Evolutionary conservation across 2,329 filamentous ascomycete genomes (phyloP), one percentile per base, ranked within the genome.

Genomic region (Talaromyces piceae): DNA sequence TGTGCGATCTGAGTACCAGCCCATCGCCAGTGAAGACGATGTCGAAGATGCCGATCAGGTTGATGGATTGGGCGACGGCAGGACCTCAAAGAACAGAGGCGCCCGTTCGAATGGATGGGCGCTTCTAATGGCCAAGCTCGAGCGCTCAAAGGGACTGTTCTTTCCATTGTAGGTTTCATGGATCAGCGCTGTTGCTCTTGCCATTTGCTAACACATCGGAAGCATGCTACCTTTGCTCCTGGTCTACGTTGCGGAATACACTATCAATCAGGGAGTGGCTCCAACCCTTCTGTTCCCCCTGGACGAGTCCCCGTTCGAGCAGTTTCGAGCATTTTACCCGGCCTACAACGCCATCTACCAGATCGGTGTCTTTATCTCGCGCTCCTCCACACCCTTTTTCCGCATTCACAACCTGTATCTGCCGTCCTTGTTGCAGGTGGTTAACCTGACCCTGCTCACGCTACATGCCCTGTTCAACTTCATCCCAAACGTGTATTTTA

Each of bases 261-360:
- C 88, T 50, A 96, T 97, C 69, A 97, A 97, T 72, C 91, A 95
- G 73, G 91, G 91, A 30, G 89, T 97, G 0, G 78, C 89, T 0
- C 91, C 93, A 1, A 95, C 90, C 0, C 75, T 97, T 0, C 79
- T 98, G 4, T 98, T 95, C 64, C 89, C 91, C 0, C 75, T 96
- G 1, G 64, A 77, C 1, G 70, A 79, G 9, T 86, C 87, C 1
- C 93, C 93, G 0, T 97, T 97, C 66, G 71, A 74, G 27, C 81
- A 88, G 58, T 93, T 84, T 65, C 84, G 91, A 37, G 86, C 84
- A 27, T 97, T 96, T 67, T 98, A 98, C 63, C 91, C 91, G 0
- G 88, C 91, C 56, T 98, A 98, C 68, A 87, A 87, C 57, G 91
- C 94, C 52, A 84, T 97, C 55, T 97, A 98, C 69, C 91, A 98